phyloP scores from a whole-genome alignment of 192 early-diverging fungal species.

The Backusella australiensis region DNA sequence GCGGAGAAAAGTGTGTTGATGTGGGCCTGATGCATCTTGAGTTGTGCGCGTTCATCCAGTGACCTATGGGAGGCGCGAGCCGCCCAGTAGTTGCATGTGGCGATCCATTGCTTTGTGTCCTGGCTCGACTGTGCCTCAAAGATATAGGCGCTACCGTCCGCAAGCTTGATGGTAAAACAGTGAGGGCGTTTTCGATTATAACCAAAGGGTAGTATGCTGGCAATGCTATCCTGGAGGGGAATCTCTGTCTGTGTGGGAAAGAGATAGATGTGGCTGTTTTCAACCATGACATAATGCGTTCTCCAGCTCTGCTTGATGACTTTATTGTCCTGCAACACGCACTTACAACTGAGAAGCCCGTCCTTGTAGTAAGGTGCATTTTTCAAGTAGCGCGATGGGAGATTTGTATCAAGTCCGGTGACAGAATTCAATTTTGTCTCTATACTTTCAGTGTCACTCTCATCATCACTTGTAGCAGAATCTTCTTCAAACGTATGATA shows the following conservation, averaged over 20 bases:
- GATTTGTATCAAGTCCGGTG: not conserved
- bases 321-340: conserved; percentile 71
- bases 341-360: conserved; percentile 82
- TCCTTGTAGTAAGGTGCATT: conserved; percentile 53
- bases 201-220: conserved; percentile 76
- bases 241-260: conserved; percentile 15
- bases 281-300: conserved; percentile 72
- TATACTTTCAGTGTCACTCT: not conserved
- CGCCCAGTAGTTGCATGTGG: conserved; percentile 92
- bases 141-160: conserved; percentile 74
- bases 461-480: conserved; percentile 9
- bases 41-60: conserved; percentile 43
- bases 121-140: conserved; percentile 73
- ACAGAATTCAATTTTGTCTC: not conserved
- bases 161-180: conserved; percentile 79
- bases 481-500: not conserved
- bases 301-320: conserved; percentile 80
- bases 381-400: conserved; percentile 16
- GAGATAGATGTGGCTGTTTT: conserved; percentile 62
- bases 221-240: conserved; percentile 67
- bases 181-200: conserved; percentile 70
- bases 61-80: conserved; percentile 71
- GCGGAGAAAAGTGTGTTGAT: conserved; percentile 58
- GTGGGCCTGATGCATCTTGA: conserved; percentile 56
- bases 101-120: conserved; percentile 75